Conservation (phyloP, 2,329 filamentous ascomycete genomes). For the Penicillium occitanis region DNA sequence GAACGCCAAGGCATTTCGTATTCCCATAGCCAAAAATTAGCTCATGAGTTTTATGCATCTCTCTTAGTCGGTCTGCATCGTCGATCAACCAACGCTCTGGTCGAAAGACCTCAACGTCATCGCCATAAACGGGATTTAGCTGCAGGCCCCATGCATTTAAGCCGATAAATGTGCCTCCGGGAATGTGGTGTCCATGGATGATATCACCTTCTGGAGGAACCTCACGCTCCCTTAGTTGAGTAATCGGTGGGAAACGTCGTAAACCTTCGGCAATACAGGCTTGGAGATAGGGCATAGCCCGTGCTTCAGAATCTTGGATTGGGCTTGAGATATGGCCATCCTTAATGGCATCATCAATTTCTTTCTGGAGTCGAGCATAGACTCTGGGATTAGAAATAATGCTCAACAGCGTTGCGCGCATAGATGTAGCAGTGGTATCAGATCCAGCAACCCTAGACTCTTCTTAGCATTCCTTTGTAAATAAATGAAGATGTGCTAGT, state of each 20-base stretch:
- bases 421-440: neutral
- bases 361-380: neutral
- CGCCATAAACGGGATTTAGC: neutral
- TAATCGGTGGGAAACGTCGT: neutral
- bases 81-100: neutral
- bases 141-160: neutral
- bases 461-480: neutral
- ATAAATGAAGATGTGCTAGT: too few species aligned
- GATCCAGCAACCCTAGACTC: neutral
- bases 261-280: neutral
- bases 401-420: neutral
- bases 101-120: neutral
- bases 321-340: neutral
- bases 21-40: neutral
- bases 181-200: neutral
- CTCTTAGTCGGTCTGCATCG: neutral
- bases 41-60: neutral
- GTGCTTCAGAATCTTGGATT: neutral
- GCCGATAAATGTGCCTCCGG: neutral
- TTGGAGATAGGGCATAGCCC: neutral
- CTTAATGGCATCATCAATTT: neutral
- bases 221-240: neutral
- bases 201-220: neutral
- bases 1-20: neutral
- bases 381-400: neutral